phyloP scores from a whole-genome alignment of 805 yeast genomes.

The Metschnikowia colocasiae region DNA sequence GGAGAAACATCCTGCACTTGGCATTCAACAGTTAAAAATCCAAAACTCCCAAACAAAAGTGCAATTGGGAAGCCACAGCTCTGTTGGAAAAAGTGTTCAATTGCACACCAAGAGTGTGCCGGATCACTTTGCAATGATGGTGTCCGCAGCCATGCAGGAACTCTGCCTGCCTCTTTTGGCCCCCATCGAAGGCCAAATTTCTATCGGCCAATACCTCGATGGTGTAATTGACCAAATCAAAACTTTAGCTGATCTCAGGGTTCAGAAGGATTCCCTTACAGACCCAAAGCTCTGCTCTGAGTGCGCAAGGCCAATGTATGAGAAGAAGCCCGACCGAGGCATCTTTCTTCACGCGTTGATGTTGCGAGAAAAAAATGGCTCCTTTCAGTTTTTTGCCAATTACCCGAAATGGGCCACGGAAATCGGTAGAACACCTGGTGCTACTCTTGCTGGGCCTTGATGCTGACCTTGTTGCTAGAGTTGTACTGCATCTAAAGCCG shows the following conservation, averaged over 20 bases:
- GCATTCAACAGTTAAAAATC: neutral
- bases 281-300: slow-evolving; percentile 8
- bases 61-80: neutral
- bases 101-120: neutral
- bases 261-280: neutral
- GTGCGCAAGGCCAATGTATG: slow-evolving; percentile 15
- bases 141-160: neutral
- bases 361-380: neutral
- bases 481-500: neutral
- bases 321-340: slow-evolving; percentile 20
- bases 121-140: neutral
- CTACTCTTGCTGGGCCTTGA: neutral
- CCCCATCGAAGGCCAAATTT: neutral
- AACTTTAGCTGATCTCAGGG: neutral
- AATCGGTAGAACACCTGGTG: too few relatives aligned
- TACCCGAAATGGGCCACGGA: neutral
- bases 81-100: neutral
- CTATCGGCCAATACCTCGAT: neutral
- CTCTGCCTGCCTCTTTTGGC: neutral
- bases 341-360: slow-evolving; percentile 48
- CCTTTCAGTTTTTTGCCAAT: neutral
- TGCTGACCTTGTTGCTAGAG: neutral
- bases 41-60: neutral
- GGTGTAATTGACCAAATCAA: neutral
- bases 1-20: neutral